Base-by-base conservation (phyloP, 2,329 filamentous ascomycete species). In the Cytospora piceae region DNA sequence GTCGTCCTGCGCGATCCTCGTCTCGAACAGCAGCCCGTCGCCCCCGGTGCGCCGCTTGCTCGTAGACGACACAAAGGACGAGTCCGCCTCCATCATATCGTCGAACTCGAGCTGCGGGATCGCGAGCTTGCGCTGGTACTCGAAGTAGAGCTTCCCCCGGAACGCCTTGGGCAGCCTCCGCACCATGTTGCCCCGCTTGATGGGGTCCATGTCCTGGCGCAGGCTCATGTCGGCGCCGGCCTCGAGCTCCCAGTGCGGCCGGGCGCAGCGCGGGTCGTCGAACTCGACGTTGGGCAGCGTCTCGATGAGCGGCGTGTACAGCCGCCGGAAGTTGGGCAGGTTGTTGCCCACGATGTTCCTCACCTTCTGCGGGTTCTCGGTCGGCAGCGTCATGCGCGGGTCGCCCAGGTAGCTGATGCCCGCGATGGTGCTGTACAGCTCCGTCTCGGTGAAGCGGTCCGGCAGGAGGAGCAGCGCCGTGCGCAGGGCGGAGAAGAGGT, bases 131-230 rank as follows among this genome's bases (percentile, higher is more conserved):
- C 90, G 89, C 76, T 97, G 94, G 77, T 97, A 99, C 73, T 94
- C 89, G 77, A 97, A 97, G 79, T 99, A 99, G 0, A 99, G 82
- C 66, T 93, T 94, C 62, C 91, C 87, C 46, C 95, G 87, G 83
- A 99, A 98, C 7, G 88, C 84, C 72, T 90, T 90, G 4, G 95
- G 95, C 14, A 99, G 82, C 15, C 95, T 90, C 6, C 95, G 88
- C 12, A 99, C 94, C 92, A 99, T 99, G 77, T 99, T 99, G 22
- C 92, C 93, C 65, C 95, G 89, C 73, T 91, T 93, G 65, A 92
- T 80, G 0, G 94, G 92, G 72, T 97, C 92, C 93, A 98, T 96
- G 73, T 98, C 93, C 77, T 99, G 95, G 52, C 85, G 83, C 24
- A 99, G 81, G 20, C 80, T 83, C 70, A 92, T 84, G 70, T 95